These are phyloP conservation scores for Coniochaeta sp. DNA, from an alignment of 2,329 filamentous ascomycete genomes.

Conservation along the genomic window DNA sequence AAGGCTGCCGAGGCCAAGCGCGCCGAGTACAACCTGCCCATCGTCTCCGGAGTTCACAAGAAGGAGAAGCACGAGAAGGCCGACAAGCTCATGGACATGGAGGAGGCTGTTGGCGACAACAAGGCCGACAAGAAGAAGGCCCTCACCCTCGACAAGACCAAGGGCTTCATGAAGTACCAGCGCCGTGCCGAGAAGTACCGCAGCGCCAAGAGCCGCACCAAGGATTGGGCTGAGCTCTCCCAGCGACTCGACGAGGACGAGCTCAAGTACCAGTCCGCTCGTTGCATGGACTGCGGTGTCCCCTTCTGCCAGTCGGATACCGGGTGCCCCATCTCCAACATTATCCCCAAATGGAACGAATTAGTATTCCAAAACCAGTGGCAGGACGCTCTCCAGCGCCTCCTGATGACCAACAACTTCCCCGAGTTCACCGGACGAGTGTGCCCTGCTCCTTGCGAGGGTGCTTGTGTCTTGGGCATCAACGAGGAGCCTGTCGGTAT, in stretches of 20 bases:
- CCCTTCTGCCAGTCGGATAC: constrained; percentile 97
- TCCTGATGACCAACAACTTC: constrained; percentile 98
- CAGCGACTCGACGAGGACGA: constrained; percentile 86
- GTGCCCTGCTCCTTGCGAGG: constrained; percentile 93
- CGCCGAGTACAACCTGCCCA: constrained; percentile 72
- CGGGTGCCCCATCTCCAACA: constrained; percentile 93
- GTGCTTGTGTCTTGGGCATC: constrained; percentile 91
- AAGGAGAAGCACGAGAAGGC: constrained; percentile 62
- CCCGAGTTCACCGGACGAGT: constrained; percentile 96
- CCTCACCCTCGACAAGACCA: constrained; percentile 93
- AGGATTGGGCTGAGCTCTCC: constrained; percentile 91
- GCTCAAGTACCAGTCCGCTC: constrained; percentile 91
- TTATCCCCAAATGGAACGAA: constrained; percentile 97
- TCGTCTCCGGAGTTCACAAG: constrained; percentile 61
- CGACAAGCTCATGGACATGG: constrained; percentile 72
- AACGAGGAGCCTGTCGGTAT: constrained; percentile 96
- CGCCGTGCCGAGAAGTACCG: constrained; percentile 92
- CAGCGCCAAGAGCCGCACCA: constrained; percentile 71
- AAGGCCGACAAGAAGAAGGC: constrained; percentile 87
- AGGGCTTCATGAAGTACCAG: constrained; percentile 95
- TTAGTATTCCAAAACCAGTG: constrained; percentile 71
- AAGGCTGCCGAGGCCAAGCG: constrained; percentile 83
- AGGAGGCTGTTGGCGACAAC: constrained; percentile 80
- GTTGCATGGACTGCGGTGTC: constrained; percentile 98
- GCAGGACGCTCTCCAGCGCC: constrained; percentile 83